Base-by-base conservation (phyloP, 495 filamentous ascomycete genomes). In the Penicillium desertorum region DNA sequence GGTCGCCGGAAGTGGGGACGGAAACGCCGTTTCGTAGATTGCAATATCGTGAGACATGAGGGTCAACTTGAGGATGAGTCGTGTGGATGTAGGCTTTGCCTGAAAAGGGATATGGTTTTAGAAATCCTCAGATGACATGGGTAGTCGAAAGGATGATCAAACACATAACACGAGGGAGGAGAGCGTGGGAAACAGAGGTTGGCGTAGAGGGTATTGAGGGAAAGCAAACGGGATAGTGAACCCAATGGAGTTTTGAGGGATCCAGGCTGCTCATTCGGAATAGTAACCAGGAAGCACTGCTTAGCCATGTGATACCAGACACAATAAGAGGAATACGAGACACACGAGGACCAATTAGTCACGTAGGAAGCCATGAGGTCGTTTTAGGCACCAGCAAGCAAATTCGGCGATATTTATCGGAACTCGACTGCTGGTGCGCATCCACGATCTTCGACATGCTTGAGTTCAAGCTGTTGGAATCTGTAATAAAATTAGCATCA, bases 381-480 rank as follows among this genome's bases (percentile, higher is more conserved):
- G 16, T 3, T 37, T 39, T 39, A 16, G 41, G 61, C 56, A 62
- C 63, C 58, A 66, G 63, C 53, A 61, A 47, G 54, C 54, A 42
- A 62, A 47, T 41, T 59, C 39, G 27, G 22, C 49, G 17, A 61
- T 4, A 19, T 44, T 88, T 78, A 99, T 74, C 93, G 86, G 76
- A 98, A 98, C 73, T 99, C 95, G 74, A 96, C 83, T 60, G 91
- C 90, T 66, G 86, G 86, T 66, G 88, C 88, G 73, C 90, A 96
- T 57, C 93, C 92, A 70, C 73, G 81, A 67, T 96, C 90, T 39
- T 86, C 79, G 36, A 96, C 88, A 75, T 96, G 91, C 64, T 87
- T 87, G 59, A 99, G 79, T 68, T 96, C 90, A 56, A 99, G 79
- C 70, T 96, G 90, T 76, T 99, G 95, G 69, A 91, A 95, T 66